Conservation (phyloP, 169 alveolate genomes). For the Babesia microti region DNA sequence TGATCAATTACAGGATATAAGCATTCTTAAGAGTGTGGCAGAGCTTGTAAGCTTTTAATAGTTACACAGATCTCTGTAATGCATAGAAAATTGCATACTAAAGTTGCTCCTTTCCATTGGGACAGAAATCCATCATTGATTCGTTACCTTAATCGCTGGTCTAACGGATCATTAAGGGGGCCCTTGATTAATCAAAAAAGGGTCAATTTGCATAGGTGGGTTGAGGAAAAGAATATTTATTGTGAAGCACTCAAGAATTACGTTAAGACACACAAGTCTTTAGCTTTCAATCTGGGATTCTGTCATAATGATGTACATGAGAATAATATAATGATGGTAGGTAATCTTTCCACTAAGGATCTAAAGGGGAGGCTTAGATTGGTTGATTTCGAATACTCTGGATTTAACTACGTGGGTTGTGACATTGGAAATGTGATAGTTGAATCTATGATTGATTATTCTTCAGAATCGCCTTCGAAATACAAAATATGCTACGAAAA, state of each 20-base stretch:
- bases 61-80: no score
- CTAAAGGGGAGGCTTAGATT: constrained; percentile 43
- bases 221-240: no score
- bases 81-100: constrained; percentile 2
- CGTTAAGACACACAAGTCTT: constrained; percentile 26
- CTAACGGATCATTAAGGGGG: not conserved
- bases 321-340: constrained; percentile 52
- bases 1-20: constrained; percentile 39
- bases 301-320: constrained; percentile 67
- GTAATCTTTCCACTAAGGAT: no score
- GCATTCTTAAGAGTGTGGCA: constrained; percentile 50
- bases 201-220: constrained; percentile 1
- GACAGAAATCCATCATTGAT: constrained; percentile 39
- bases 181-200: not conserved
- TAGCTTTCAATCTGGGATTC: constrained; percentile 47
- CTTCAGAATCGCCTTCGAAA: constrained; percentile 44
- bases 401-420: constrained; percentile 51
- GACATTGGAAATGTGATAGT: constrained; percentile 61
- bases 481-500: constrained; percentile 35
- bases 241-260: no score
- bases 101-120: constrained; percentile 33
- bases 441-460: constrained; percentile 54
- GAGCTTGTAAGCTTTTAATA: no score
- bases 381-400: constrained; percentile 64
- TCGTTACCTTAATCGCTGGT: constrained; percentile 34